Base-by-base conservation (phyloP, 2,329 filamentous ascomycete genomes). In the Cordyceps javanica region DNA sequence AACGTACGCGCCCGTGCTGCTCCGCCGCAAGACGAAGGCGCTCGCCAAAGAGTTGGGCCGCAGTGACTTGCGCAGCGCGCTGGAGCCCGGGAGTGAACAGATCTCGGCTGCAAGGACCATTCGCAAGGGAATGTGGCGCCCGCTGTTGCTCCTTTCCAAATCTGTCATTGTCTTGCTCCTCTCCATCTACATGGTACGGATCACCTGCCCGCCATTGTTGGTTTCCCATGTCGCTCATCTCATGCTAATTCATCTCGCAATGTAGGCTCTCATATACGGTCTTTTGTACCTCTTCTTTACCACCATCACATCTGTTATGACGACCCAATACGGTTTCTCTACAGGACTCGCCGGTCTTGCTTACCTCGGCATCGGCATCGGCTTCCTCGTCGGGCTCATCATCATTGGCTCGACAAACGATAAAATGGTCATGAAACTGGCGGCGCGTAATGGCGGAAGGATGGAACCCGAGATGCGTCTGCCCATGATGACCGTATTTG, bases 281-380 rank as follows among this genome's bases (percentile, higher is more conserved):
- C 80, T 86, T 19, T 65, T 86, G 0, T 87, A 87, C 65, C 77
- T 81, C 64, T 75, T 79, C 61, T 73, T 82, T 3, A 77, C 73
- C 3, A 75, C 78, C 0, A 70, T 81, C 21, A 75, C 79, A 1
- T 74, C 77, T 60, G 82, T 85, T n/a, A 89, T 88, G 66, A 72
- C 76, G 34, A 77, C 84, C 62, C 64, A 77, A 4, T 78, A 86
- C 28, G 82, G 82, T 19, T 90, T 85, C 79, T 75, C 76, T 34
- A 72, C 72, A 1, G 57, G 44, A 5, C 13, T 26, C 25, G 68
- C 71, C 23, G 76, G 76, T 3, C 68, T 79, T 6, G 65, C 70
- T 1, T 78, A 73, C 61, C 65, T 77, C n/a, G 75, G 73, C 10
- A 62, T 76, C 7, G 75, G 75, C 21, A 56, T 75, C 16, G 75